Conservation (phyloP, 2,329 filamentous ascomycete genomes). For the Venturia oleaginea region DNA sequence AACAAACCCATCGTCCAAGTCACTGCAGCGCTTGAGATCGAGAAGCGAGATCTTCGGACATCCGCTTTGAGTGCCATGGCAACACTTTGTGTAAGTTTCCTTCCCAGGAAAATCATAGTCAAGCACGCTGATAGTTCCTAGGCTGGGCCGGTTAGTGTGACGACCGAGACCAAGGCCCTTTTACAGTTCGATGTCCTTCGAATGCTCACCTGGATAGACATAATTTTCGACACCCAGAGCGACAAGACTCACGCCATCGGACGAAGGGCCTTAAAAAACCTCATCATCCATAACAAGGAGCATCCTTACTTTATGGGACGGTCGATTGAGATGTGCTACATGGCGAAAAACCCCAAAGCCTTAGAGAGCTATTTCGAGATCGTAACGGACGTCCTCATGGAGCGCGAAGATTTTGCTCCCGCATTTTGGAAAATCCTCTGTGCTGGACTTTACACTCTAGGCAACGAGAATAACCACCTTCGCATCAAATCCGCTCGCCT, state of each 20-base stretch:
- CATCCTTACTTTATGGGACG: slow-evolving; percentile 78
- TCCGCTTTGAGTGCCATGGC: slow-evolving; percentile 95
- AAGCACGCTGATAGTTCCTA: slow-evolving; percentile 15
- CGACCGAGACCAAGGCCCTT: slow-evolving; percentile 73
- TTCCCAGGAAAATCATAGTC: not conserved
- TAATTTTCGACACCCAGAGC: slow-evolving; percentile 85
- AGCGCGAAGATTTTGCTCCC: slow-evolving; percentile 71
- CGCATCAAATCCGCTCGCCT: slow-evolving; percentile 79
- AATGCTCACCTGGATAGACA: slow-evolving; percentile 91
- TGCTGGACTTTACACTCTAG: slow-evolving; percentile 82
- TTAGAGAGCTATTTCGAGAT: slow-evolving; percentile 94
- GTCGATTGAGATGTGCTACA: slow-evolving; percentile 85
- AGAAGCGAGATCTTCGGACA: slow-evolving; percentile 84
- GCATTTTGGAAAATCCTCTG: slow-evolving; percentile 88
- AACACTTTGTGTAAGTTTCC: slow-evolving; percentile 53
- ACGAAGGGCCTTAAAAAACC: slow-evolving; percentile 74
- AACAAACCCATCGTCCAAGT: slow-evolving; percentile 58
- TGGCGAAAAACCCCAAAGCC: slow-evolving; percentile 69
- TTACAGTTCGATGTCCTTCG: slow-evolving; percentile 86
- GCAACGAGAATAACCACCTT: slow-evolving; percentile 83
- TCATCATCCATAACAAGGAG: slow-evolving; percentile 84
- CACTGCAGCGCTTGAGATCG: slow-evolving; percentile 89
- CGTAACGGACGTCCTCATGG: slow-evolving; percentile 75
- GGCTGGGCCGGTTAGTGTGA: slow-evolving; percentile 67
- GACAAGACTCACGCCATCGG: slow-evolving; percentile 90